Base-by-base conservation (phyloP, 2,329 filamentous ascomycete species). In the Verticillium zaregamsianum region DNA sequence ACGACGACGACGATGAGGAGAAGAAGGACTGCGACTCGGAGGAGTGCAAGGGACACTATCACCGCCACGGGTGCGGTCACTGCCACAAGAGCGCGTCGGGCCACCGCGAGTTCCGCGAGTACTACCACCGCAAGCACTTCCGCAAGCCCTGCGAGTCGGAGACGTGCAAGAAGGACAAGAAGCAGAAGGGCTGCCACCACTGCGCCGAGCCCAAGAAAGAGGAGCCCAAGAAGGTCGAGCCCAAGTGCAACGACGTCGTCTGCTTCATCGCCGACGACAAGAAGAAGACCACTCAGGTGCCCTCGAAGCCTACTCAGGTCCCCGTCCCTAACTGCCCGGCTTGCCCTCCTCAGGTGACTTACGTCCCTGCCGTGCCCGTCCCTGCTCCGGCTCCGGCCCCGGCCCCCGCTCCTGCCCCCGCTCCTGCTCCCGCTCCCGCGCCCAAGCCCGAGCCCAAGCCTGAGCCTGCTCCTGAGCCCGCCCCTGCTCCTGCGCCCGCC, bases 71-170 rank as follows among this genome's bases (percentile, higher is more conserved):
- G 31, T 60, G 59, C 55, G 33, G 40, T 6, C 59, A 60, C 37
- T 60, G 59, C 59, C 20, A 40, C 45, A 59, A 59, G 58, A 37
- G 49, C 23, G 32, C n/a, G 39, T 54, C 31, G 39, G 40, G 31
- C 40, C 40, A 60, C 52, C 59, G 37, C 59, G 37, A 56, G 59
- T 55, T 31, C 52, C 55, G 59, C 59, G 59, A 60, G 59, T 60
- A 57, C 52, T 60, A 60, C 35, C 23, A 28, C 52, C 55, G 59
- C 59, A 60, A 60, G 55, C 59, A 60, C 59, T 59, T 59, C 40
- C 58, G 58, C 45, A 59, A 59, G 37, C 17, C 20, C 11, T 58
- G 57, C 57, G 25, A 58, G 12, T 33, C 37, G 14, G 57, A 58
- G 39, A 7, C 7, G 11, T 58, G 57, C 57, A 31, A 33, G n/a